Conservation (phyloP, 1,284 basidiomycete species). For the Cerioporus squamosus region DNA sequence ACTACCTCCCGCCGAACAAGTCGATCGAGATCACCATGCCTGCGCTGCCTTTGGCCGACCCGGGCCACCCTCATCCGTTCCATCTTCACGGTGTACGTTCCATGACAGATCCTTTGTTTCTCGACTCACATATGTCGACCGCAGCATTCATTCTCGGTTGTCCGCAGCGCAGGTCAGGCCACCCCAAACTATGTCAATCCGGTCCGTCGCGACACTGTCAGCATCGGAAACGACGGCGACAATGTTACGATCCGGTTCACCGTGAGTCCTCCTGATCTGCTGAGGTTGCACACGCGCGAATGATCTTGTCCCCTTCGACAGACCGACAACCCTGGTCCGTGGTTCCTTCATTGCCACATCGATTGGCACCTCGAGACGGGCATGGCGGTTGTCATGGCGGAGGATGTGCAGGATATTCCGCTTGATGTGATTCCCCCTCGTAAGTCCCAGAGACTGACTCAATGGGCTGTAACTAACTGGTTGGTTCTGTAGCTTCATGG, state of each 20-base stretch:
- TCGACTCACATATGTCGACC: background rate
- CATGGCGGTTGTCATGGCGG: background rate
- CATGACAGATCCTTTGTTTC: background rate
- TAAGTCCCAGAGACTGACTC: background rate
- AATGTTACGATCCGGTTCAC: constrained; percentile 30
- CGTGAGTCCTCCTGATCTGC: background rate
- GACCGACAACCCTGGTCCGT: background rate
- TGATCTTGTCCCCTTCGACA: background rate
- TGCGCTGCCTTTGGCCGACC: constrained; percentile 18
- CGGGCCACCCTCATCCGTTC: constrained; percentile 38
- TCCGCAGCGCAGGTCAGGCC: constrained; percentile 7
- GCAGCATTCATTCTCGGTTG: constrained; percentile 16
- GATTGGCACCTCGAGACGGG: constrained; percentile 1
- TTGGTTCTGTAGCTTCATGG: too few relatives aligned
- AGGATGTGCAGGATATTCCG: background rate
- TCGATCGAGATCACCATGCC: constrained; percentile 38
- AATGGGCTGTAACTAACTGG: too few relatives aligned
- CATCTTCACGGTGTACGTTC: constrained; percentile 40
- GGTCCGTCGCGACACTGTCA: constrained; percentile 26
- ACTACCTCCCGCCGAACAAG: constrained; percentile 27
- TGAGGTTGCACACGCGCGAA: background rate
- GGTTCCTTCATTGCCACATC: background rate
- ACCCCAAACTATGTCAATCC: constrained; percentile 44
- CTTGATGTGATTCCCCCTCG: background rate
- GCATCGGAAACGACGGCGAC: constrained; percentile 23